Percentiles rank a stretch among this genome's conserved stretches.
Evolutionary conservation across 78 protist species (phyloP).

Genomic region (Bigelowiella natans): DNA sequence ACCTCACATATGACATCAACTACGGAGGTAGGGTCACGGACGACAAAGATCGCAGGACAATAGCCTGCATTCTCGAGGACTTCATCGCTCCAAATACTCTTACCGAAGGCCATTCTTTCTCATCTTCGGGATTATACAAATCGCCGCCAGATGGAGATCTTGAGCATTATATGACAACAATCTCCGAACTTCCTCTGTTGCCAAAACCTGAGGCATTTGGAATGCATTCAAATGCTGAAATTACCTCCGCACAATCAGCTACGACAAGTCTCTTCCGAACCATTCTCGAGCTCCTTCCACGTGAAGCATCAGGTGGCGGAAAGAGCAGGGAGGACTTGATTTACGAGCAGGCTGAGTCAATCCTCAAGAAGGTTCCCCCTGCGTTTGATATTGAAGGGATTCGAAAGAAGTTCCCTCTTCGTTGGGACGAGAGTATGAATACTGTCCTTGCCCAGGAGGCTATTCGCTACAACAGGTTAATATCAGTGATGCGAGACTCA

Average conservation of each 20-base stretch:
- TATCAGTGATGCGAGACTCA: constrained; percentile 6
- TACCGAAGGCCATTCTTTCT: constrained; percentile 31
- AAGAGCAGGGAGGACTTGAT: constrained; percentile 15
- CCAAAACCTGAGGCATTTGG: constrained; percentile 64
- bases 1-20: constrained; percentile 39
- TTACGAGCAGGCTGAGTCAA: background rate
- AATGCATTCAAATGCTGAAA: constrained; percentile 71
- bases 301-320: constrained; percentile 13
- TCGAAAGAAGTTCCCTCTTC: constrained; percentile 19
- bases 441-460: constrained; percentile 65
- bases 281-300: constrained; percentile 51
- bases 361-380: constrained; percentile 11
- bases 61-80: constrained; percentile 35
- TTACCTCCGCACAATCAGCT: constrained; percentile 55
- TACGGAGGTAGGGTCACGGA: constrained; percentile 92
- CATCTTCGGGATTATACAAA: constrained; percentile 31
- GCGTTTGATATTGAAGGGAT: constrained; percentile 33
- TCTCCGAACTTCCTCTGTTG: constrained; percentile 21
- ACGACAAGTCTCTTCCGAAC: constrained; percentile 28
- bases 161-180: background rate
- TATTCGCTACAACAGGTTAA: constrained; percentile 50
- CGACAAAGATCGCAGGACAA: constrained; percentile 66
- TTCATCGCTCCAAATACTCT: constrained; percentile 36
- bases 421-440: constrained; percentile 53
- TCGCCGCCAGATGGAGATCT: background rate